A percentile compares a stretch with the other conserved stretches of the same genome.
phyloP scores from a whole-genome alignment of 768 basidiomycete species.

The Pholiota molesta region DNA sequence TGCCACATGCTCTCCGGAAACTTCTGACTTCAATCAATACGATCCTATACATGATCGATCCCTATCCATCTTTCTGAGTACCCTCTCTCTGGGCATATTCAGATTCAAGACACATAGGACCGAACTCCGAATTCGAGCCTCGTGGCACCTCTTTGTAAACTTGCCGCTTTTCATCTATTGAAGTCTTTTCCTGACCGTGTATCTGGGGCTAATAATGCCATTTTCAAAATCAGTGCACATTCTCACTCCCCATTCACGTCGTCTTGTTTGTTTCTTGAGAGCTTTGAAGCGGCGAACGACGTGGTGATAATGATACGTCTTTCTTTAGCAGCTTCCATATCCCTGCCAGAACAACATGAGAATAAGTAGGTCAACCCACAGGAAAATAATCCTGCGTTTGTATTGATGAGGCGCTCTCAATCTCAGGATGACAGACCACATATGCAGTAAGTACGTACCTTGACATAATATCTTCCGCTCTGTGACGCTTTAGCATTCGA shows the following conservation, averaged over 20 bases:
- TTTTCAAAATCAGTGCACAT: not conserved
- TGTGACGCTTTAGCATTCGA: not conserved
- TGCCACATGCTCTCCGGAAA: not conserved
- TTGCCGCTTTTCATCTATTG: not conserved
- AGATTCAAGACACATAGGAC: not conserved
- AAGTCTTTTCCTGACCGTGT: not conserved
- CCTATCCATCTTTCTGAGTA: not conserved
- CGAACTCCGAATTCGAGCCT: not conserved
- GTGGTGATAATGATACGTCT: not conserved
- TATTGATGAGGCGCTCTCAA: too few species aligned
- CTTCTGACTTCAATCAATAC: not conserved
- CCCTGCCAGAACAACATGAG: not conserved
- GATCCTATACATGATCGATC: too few species aligned
- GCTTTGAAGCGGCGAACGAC: not conserved
- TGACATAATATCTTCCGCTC: too few species aligned
- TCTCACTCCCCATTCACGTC: slow-evolving; percentile 1
- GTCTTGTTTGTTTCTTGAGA: not conserved
- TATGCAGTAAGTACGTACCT: too few species aligned
- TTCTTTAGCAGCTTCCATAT: not conserved
- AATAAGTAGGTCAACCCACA: not conserved
- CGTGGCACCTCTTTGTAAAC: not conserved
- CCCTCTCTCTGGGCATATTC: not conserved
- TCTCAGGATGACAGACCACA: too few species aligned
- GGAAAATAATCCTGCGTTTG: too few species aligned
- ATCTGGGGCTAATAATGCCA: not conserved